Evolutionary conservation across 352 stramenopile genomes (phyloP).

Genomic region (Phytophthora sojae): DNA sequence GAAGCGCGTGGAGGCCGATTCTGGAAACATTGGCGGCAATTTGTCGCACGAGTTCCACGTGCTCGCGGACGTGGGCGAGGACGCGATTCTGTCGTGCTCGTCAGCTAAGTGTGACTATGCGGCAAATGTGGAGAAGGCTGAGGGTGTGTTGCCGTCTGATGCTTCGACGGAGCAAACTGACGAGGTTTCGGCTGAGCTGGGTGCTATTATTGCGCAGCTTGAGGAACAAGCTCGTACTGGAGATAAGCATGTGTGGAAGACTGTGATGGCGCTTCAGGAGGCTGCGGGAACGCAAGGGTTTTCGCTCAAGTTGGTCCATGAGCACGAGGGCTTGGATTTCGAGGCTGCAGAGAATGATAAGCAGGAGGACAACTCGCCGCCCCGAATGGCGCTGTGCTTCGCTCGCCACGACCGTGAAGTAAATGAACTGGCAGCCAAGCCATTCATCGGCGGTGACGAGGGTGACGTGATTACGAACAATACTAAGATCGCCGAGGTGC

Average conservation of each 20-base stretch:
- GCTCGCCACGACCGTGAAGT: conserved; percentile 64
- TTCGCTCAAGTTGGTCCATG: conserved; percentile 48
- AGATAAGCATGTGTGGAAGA: conserved; percentile 40
- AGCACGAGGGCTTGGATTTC: conserved; percentile 26
- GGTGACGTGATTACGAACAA: conserved; percentile 54
- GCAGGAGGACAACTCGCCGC: conserved; percentile 3
- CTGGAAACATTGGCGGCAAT: conserved; percentile 89
- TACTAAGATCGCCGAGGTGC: conserved; percentile 31
- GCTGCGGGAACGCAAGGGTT: conserved; percentile 25
- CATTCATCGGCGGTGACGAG: conserved; percentile 66
- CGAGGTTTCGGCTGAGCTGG: conserved; percentile 19
- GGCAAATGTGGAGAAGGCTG: conserved; percentile 90
- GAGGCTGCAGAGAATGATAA: conserved; percentile 8
- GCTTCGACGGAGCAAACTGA: not conserved
- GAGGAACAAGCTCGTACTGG: conserved; percentile 18
- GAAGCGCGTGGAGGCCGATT: conserved; percentile 86
- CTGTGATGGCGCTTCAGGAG: conserved; percentile 40
- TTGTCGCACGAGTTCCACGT: conserved; percentile 92
- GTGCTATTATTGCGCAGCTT: conserved; percentile 34
- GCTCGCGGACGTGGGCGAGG: conserved; percentile 82
- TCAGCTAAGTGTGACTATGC: conserved; percentile 69
- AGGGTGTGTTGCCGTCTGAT: conserved; percentile 44
- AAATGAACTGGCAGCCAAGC: conserved; percentile 78
- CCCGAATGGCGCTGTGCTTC: conserved; percentile 59
- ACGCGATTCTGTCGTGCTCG: conserved; percentile 80